These are phyloP conservation scores for Pogostemon cablin DNA, from an alignment of 257 asterid species.

Conservation along the genomic window DNA sequence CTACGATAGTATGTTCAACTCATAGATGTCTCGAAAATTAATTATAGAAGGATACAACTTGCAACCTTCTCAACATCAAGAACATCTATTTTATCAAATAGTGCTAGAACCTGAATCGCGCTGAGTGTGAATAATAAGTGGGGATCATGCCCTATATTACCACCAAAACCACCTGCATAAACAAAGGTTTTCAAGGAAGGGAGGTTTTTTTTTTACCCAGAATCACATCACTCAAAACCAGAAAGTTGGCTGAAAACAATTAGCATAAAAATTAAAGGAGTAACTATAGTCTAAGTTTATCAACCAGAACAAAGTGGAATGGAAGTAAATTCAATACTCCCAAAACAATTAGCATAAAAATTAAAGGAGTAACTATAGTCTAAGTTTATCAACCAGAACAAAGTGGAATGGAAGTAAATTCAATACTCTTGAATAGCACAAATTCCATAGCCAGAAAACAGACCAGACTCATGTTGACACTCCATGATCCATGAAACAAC, in stretches of 20 bases:
- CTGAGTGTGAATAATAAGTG: conserved; percentile 86
- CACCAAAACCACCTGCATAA: conserved; percentile 88
- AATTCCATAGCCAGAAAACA: conserved; percentile 30
- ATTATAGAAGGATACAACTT: conserved; percentile 66
- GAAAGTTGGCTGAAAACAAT: not conserved
- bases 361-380: not conserved
- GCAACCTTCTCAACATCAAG: conserved; percentile 82
- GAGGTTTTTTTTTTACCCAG: not conserved
- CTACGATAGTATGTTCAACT: not conserved
- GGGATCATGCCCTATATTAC: conserved; percentile 92
- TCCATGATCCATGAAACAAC: conserved; percentile 83
- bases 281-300: not conserved
- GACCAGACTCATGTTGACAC: conserved; percentile 97
- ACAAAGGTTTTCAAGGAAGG: conserved; percentile 17
- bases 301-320: conserved; percentile 12
- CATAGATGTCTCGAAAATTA: not conserved
- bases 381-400: conserved; percentile 5
- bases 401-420: not conserved
- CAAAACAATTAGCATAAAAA: not conserved
- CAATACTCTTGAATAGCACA: conserved; percentile 1
- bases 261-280: not conserved
- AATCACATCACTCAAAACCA: conserved; percentile 14
- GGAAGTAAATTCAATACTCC: not conserved
- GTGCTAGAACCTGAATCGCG: conserved; percentile 89
- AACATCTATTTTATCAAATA: conserved; percentile 72